A percentile compares a stretch with the other conserved stretches of the same genome.
phyloP scores from a whole-genome alignment of 768 basidiomycete species.

The Galerina sulciceps region DNA sequence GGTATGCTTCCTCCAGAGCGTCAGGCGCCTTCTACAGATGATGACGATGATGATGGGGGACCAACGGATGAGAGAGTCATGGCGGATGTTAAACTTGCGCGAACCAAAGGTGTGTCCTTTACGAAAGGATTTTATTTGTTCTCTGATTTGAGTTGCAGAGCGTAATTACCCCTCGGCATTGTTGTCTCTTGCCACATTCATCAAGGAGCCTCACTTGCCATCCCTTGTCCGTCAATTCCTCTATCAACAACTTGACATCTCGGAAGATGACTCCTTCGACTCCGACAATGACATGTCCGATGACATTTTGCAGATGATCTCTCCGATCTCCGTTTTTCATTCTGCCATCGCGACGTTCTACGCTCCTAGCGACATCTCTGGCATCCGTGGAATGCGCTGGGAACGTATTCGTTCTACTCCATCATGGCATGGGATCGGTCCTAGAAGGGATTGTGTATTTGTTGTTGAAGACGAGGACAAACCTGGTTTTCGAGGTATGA shows the following conservation, averaged over 20 bases:
- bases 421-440: constrained; percentile 2
- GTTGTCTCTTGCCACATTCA: not conserved
- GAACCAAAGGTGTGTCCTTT: no score
- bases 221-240: no score
- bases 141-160: no score
- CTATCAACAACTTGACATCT: no score
- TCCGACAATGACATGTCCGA: no score
- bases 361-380: constrained; percentile 21
- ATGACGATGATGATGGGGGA: not conserved
- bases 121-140: no score
- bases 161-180: no score
- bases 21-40: not conserved
- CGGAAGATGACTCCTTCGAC: no score
- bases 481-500: constrained; percentile 28
- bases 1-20: constrained; percentile 15
- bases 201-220: not conserved
- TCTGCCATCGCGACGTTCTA: constrained; percentile 15
- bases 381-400: constrained; percentile 12
- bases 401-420: constrained; percentile 14
- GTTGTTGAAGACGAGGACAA: constrained; percentile 10
- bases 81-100: not conserved
- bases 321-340: constrained; percentile 1
- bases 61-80: not conserved
- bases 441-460: constrained; percentile 15
- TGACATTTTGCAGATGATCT: no score